Evolutionary conservation across 345 rosid species (phyloP).

Genomic region (Pugionium cornutum): DNA sequence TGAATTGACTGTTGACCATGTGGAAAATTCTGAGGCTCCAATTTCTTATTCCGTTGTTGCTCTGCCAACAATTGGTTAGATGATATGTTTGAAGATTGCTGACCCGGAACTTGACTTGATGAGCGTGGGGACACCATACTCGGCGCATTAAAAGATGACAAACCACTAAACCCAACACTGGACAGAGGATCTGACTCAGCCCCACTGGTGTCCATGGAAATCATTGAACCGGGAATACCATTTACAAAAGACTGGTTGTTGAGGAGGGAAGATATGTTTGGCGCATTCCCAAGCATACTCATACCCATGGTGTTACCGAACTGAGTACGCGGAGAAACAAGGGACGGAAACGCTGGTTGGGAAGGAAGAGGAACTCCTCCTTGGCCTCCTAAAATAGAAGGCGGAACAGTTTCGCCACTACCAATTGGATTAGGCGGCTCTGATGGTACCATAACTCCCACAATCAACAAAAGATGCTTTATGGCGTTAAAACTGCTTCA

Average conservation of each 20-base stretch:
- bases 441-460: conserved; percentile 70
- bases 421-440: conserved; percentile 82
- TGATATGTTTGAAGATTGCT: conserved; percentile 62
- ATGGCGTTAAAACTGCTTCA: conserved; percentile 32
- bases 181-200: conserved; percentile 80
- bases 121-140: conserved; percentile 65
- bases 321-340: conserved; percentile 72
- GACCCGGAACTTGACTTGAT: conserved; percentile 75
- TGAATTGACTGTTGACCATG: conserved; percentile 72
- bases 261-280: conserved; percentile 74
- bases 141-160: conserved; percentile 60
- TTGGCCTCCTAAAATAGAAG: conserved; percentile 77
- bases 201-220: conserved; percentile 60
- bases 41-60: conserved; percentile 67
- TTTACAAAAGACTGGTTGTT: conserved; percentile 81
- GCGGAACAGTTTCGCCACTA: conserved; percentile 65
- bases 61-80: conserved; percentile 68
- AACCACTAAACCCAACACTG: conserved; percentile 58
- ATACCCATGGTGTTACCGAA: conserved; percentile 54
- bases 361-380: conserved; percentile 72
- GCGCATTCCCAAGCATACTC: conserved; percentile 78
- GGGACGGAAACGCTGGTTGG: conserved; percentile 64
- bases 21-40: conserved; percentile 71
- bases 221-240: conserved; percentile 57
- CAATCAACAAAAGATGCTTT: conserved; percentile 27